A percentile compares a stretch with the other conserved stretches of the same genome.
Evolutionary conservation across 495 filamentous ascomycete genomes (phyloP).

Genomic region (Podospora didyma): DNA sequence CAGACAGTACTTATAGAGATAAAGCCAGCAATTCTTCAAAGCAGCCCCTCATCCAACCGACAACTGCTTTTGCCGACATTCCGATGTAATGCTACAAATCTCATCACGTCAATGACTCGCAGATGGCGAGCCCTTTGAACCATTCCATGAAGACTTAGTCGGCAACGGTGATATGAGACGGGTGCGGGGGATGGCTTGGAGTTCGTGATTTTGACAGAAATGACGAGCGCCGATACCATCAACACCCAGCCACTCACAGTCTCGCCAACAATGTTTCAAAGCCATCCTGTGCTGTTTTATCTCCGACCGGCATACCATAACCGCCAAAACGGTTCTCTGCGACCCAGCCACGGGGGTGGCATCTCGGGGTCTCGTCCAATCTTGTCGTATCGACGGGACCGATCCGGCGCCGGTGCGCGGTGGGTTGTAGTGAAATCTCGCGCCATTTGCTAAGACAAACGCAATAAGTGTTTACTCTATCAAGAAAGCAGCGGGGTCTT

Average conservation of each 20-base stretch:
- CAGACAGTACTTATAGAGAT: too few relatives aligned
- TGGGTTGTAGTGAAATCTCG: too few relatives aligned
- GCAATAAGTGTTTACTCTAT: too few relatives aligned
- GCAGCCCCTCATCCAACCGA: too few relatives aligned
- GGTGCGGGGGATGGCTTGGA: neutral
- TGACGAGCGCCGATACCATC: constrained; percentile 16
- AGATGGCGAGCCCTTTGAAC: constrained; percentile 11
- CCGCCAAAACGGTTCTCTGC: too few relatives aligned
- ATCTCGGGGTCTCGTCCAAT: too few relatives aligned
- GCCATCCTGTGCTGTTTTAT: neutral
- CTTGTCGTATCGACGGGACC: too few relatives aligned
- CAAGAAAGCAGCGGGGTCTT: too few relatives aligned
- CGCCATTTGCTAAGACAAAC: too few relatives aligned
- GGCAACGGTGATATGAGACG: neutral
- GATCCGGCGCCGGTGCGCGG: too few relatives aligned
- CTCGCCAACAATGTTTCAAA: neutral
- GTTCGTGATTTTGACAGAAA: constrained; percentile 21
- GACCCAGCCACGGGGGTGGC: too few relatives aligned
- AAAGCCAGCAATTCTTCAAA: too few relatives aligned
- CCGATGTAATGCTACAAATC: neutral
- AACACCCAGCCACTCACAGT: constrained; percentile 2
- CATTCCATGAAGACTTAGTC: neutral
- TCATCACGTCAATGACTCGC: constrained; percentile 16
- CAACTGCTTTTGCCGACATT: neutral
- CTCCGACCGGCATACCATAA: neutral